Conservation (phyloP, 2,329 filamentous ascomycete species). For the Fusarium buharicum region DNA sequence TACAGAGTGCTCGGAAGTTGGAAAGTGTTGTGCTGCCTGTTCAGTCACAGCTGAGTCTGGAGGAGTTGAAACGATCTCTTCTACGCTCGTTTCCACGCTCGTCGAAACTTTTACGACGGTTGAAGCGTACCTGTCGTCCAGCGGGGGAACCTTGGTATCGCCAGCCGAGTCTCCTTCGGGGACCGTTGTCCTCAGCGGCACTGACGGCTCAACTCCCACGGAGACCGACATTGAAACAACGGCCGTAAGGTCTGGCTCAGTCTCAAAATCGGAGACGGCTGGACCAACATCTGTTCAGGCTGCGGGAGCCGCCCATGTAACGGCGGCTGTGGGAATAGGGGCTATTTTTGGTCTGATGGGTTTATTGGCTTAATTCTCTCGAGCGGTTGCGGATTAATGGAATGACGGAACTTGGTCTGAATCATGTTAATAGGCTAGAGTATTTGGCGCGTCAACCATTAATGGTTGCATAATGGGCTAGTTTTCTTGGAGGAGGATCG, state of each 20-base stretch:
- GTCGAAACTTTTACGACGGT: constrained; percentile 20
- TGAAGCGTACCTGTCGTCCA: constrained; percentile 26
- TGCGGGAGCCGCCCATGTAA: constrained; percentile 37
- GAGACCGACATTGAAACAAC: constrained; percentile 12
- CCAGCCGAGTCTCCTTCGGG: constrained; percentile 11
- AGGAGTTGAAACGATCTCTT: constrained; percentile 3
- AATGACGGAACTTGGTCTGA: constrained; percentile 11
- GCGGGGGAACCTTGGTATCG: constrained; percentile 19
- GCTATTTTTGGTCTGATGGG: constrained; percentile 41
- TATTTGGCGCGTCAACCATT: constrained; percentile 16
- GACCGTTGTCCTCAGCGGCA: not conserved
- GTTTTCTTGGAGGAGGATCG: constrained; percentile 27
- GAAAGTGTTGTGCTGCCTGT: constrained; percentile 38
- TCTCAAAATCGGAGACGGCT: constrained; percentile 17
- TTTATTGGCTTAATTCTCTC: constrained; percentile 35
- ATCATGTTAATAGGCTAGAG: constrained; percentile 18
- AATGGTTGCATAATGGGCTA: constrained; percentile 28
- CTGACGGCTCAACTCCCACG: constrained; percentile 10
- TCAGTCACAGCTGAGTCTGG: constrained; percentile 2
- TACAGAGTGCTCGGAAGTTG: constrained; percentile 25
- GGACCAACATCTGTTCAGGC: constrained; percentile 34
- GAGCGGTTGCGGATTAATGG: not conserved
- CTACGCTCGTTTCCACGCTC: constrained; percentile 12
- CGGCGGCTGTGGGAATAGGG: constrained; percentile 39
- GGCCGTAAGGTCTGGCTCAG: constrained; percentile 1